A percentile compares a stretch with the other conserved stretches of the same genome.
These are phyloP conservation scores for Boletus rex-veris DNA, from an alignment of 768 basidiomycete species.

Conservation along the genomic window DNA sequence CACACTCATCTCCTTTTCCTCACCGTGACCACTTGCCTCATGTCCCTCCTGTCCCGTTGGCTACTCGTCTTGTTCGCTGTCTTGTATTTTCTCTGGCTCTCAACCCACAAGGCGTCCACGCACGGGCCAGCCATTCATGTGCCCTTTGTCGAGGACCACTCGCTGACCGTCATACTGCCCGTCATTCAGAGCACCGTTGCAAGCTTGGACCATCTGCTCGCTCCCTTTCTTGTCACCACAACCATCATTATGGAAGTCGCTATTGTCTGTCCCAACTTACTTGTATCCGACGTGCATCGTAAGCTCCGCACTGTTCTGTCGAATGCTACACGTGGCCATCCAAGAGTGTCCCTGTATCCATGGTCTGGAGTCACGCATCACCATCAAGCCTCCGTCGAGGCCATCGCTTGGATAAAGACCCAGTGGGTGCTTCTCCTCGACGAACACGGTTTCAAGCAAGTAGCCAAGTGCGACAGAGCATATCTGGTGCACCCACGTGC, in stretches of 20 bases:
- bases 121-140: background rate
- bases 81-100: constrained; percentile 12
- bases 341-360: constrained; percentile 42
- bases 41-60: background rate
- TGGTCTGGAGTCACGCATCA: constrained; percentile 25
- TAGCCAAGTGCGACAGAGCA: constrained; percentile 33
- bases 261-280: constrained; percentile 41
- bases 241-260: constrained; percentile 42
- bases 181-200: constrained; percentile 37
- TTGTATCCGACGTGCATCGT: constrained; percentile 35
- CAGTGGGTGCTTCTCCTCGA: constrained; percentile 54
- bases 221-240: constrained; percentile 37
- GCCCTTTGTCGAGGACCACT: constrained; percentile 24
- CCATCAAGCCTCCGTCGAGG: constrained; percentile 32
- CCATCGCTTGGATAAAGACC: constrained; percentile 39
- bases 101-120: background rate
- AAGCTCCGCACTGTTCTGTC: constrained; percentile 35
- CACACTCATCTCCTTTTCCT: too few species aligned
- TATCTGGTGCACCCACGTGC: constrained; percentile 43
- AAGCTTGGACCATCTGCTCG: constrained; percentile 34
- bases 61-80: background rate
- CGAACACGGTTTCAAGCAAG: constrained; percentile 37
- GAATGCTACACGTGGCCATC: constrained; percentile 29
- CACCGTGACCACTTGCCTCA: too few species aligned
- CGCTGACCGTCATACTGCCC: constrained; percentile 50